Base-by-base conservation (phyloP, 2,329 filamentous ascomycete species). In the Leptographium wingfieldii region DNA sequence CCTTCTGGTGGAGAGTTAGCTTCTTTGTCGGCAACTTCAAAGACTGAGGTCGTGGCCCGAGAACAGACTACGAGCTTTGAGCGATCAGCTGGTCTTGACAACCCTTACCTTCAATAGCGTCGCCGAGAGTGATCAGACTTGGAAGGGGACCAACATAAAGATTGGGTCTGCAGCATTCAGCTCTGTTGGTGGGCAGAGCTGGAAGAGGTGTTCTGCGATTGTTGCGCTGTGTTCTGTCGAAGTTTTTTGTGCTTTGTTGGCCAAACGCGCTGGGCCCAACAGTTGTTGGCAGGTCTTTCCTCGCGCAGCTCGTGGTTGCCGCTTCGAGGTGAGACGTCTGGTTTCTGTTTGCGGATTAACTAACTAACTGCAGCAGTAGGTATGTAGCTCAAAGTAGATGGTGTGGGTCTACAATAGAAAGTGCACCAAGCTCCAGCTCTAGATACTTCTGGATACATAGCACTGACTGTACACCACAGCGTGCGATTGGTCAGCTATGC, bases 291-390 rank as follows among this genome's bases (percentile, higher is more conserved):
- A 38, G 59, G 22, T 60, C 56, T 25, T 60, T 58, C 55, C 55
- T 46, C n/a, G 57, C 29, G 27, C 52, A 59, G 52, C 19, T 59
- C 43, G 43, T 51, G 29, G 25, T 51, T 59, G 52, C 58, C 53
- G 52, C 11, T 35, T 35, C 5, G 49, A 27, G 31, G 56, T 31
- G 38, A 19, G 12, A 53, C 46, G 56, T 40, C 14, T 16, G 46
- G 16, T 56, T 55, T 56, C 53, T 59, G 58, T 52, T 56, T 59
- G 53, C 58, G 58, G 58, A 51, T 40, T 27, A 33, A 55, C 35
- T 35, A 29, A 31, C 12, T 33, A 51, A 33, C 48, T 40, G 10
- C 16, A 7, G 9, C 31, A 33, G 2, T 29, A 1, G n/a, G 2
- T 6, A 12, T 40, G 56, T 52, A 52, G 12, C n/a, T n/a, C 10